A percentile compares a stretch with the other conserved stretches of the same genome.
phyloP scores from a whole-genome alignment of 768 basidiomycete species.

The Phanerochaete sordida region DNA sequence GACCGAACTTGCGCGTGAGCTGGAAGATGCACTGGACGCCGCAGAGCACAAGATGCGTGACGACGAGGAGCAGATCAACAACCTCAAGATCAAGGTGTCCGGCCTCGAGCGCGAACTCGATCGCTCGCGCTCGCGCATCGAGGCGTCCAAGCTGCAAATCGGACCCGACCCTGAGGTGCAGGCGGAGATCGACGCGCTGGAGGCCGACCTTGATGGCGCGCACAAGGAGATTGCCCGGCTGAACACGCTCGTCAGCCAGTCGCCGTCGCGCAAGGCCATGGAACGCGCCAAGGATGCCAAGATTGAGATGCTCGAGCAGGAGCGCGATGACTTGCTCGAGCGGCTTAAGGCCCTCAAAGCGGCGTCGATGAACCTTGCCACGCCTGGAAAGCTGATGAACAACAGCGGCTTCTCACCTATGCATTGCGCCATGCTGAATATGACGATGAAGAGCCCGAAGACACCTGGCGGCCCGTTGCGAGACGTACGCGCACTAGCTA shows the following conservation, averaged over 20 bases:
- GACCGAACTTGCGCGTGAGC: conserved; percentile 55
- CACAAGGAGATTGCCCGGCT: conserved; percentile 72
- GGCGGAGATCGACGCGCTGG: conserved; percentile 59
- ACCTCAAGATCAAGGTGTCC: conserved; percentile 47
- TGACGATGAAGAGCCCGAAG: conserved; percentile 66
- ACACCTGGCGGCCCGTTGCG: conserved; percentile 76
- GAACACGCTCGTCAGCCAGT: conserved; percentile 62
- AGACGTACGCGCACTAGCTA: conserved; percentile 51
- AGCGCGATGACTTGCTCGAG: conserved; percentile 74
- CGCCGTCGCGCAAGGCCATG: conserved; percentile 73
- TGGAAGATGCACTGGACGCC: conserved; percentile 75
- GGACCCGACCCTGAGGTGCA: conserved; percentile 34
- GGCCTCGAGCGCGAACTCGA: conserved; percentile 59
- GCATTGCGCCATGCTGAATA: conserved; percentile 64
- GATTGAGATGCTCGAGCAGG: conserved; percentile 72
- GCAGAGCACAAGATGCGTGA: conserved; percentile 67
- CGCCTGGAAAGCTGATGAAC: conserved; percentile 58
- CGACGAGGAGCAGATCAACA: conserved; percentile 52
- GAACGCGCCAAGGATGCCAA: conserved; percentile 73
- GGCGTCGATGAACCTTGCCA: conserved; percentile 47
- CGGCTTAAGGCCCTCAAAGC: conserved; percentile 58
- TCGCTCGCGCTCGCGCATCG: conserved; percentile 18
- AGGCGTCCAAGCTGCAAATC: conserved; percentile 24
- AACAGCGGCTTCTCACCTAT: conserved; percentile 69
- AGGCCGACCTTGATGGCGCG: conserved; percentile 74